Percentiles rank a stretch among this genome's conserved stretches.
phyloP scores from a whole-genome alignment of 208 protist genomes.

The Leishmania gerbilli region DNA sequence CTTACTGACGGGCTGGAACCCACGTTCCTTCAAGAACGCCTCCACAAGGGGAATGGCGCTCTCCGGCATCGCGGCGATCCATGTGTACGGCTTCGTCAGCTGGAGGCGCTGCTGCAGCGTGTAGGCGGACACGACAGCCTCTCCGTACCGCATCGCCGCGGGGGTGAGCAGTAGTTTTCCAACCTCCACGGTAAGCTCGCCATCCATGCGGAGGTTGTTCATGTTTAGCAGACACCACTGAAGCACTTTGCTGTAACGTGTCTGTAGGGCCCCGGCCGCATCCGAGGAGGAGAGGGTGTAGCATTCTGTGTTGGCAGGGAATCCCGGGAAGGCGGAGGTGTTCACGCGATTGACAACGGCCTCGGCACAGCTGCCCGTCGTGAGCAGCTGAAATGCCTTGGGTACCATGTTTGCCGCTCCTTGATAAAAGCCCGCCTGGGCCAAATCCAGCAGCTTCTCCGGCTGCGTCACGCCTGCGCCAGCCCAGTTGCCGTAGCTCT shows the following conservation, averaged over 20 bases:
- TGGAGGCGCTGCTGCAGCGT: slow-evolving; percentile 91
- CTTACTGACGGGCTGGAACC: slow-evolving; percentile 52
- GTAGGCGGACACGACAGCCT: slow-evolving; percentile 80
- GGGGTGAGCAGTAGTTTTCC: slow-evolving; percentile 81
- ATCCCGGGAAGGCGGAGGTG: slow-evolving; percentile 88
- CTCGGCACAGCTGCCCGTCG: slow-evolving; percentile 70
- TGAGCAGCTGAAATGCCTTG: slow-evolving; percentile 90
- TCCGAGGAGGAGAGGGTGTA: slow-evolving; percentile 82
- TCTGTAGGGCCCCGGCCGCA: slow-evolving; percentile 59
- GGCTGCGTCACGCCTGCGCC: slow-evolving; percentile 53
- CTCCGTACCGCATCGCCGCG: slow-evolving; percentile 38
- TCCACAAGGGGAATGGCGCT: slow-evolving; percentile 44
- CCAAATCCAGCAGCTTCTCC: slow-evolving; percentile 84
- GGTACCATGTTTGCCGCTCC: slow-evolving; percentile 79
- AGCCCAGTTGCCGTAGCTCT: slow-evolving; percentile 60
- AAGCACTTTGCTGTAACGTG: slow-evolving; percentile 88
- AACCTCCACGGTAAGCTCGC: slow-evolving; percentile 75
- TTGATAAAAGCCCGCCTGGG: slow-evolving; percentile 89
- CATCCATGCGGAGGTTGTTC: slow-evolving; percentile 91
- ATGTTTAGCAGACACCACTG: slow-evolving; percentile 94
- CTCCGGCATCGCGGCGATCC: slow-evolving; percentile 69
- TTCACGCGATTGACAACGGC: slow-evolving; percentile 85
- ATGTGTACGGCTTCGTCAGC: slow-evolving; percentile 84
- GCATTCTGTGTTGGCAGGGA: slow-evolving; percentile 88
- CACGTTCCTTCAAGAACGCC: slow-evolving; percentile 54